Conservation (phyloP, 192 early-diverging fungal genomes). For the Phycomyces blakesleeanus region DNA sequence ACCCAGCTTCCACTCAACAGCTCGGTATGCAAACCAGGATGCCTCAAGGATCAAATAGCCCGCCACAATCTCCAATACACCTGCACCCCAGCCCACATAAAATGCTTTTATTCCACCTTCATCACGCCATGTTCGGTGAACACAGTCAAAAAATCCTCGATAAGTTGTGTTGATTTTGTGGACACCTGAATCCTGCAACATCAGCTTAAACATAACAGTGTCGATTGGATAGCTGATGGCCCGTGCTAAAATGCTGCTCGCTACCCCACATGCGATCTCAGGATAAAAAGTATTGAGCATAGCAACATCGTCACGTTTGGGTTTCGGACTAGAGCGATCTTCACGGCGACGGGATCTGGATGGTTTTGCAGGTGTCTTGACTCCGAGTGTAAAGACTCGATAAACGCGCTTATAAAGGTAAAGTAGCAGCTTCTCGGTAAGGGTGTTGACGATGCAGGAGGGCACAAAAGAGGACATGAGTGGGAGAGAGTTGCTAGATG, state of each 20-base stretch:
- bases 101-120: constrained; percentile 29
- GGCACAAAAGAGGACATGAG: constrained; percentile 28
- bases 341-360: too few species aligned
- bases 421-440: constrained; percentile 23
- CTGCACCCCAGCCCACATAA: constrained; percentile 30
- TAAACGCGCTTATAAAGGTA: constrained; percentile 19
- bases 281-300: constrained; percentile 43
- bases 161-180: constrained; percentile 36
- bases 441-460: constrained; percentile 21
- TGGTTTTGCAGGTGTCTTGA: neutral
- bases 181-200: constrained; percentile 40
- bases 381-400: neutral
- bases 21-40: constrained; percentile 27
- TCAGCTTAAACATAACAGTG: constrained; percentile 42
- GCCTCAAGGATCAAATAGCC: constrained; percentile 44
- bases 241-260: constrained; percentile 43
- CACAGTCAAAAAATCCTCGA: constrained; percentile 41
- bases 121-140: constrained; percentile 25
- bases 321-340: too few species aligned
- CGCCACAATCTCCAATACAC: constrained; percentile 37
- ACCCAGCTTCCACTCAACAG: constrained; percentile 5
- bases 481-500: neutral
- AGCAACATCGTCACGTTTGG: constrained; percentile 15
- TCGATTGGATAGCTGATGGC: constrained; percentile 45
- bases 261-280: constrained; percentile 46